Conservation (phyloP, 176 grass and related monocot species). For the Juncus effusus region DNA sequence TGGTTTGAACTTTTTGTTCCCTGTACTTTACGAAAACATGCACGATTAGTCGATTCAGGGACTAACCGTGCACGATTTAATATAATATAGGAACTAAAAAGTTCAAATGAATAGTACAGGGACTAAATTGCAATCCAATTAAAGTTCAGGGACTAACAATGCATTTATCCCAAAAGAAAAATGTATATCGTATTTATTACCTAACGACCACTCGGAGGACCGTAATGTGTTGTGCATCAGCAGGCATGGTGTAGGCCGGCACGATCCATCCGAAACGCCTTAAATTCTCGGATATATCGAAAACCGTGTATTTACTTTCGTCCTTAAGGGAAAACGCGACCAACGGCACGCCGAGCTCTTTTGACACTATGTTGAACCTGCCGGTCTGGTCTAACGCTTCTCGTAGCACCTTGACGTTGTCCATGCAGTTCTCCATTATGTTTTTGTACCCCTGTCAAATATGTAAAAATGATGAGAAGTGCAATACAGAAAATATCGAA, state of each 20-base stretch:
- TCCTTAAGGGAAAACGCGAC: constrained; percentile 70
- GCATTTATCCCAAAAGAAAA: too few relatives aligned
- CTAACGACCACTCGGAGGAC: constrained; percentile 73
- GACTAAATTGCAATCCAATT: too few relatives aligned
- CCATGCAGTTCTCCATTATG: constrained; percentile 74
- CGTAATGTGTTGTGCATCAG: constrained; percentile 52
- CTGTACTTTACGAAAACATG: too few relatives aligned
- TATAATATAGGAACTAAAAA: too few relatives aligned
- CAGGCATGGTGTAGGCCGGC: constrained; percentile 81
- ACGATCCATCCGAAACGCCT: constrained; percentile 77
- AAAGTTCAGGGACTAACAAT: too few relatives aligned
- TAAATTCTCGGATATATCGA: constrained; percentile 61
- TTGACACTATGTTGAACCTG: constrained; percentile 58
- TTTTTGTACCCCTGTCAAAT: constrained; percentile 58
- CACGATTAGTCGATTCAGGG: too few relatives aligned
- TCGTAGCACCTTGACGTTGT: constrained; percentile 36
- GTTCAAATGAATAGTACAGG: too few relatives aligned
- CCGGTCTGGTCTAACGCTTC: constrained; percentile 46
- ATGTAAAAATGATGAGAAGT: background rate
- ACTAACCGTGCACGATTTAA: too few relatives aligned
- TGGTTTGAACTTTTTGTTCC: too few relatives aligned
- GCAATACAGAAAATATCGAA: background rate
- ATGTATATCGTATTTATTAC: background rate
- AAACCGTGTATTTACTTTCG: constrained; percentile 40
- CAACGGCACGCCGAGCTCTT: constrained; percentile 63